Base-by-base conservation (phyloP, 495 filamentous ascomycete species). In the Mytilinidion resinicola region DNA sequence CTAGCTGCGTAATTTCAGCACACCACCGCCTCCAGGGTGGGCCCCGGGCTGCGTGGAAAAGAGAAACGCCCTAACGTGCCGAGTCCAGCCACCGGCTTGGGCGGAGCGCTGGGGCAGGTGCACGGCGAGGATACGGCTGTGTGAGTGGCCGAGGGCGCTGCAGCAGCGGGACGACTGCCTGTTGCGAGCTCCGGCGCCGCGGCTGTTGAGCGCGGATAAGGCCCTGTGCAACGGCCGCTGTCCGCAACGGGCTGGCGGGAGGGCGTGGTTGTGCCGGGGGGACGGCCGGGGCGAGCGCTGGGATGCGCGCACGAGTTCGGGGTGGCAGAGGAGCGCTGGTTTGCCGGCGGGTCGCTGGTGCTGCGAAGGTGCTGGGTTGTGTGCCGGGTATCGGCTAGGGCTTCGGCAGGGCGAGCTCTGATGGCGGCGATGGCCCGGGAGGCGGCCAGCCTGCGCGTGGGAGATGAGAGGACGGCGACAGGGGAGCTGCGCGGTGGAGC, bases 51-150 rank as follows among this genome's bases (percentile, higher is more conserved):
- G 46, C 17, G 46, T 20, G 46, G 1, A 15, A 50, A 34, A 50
- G 42, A 14, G 53, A 62, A 62, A 62, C 60, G 59, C 47, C 55
- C 60, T 58, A 62, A 62, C 14, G 60, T 55, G 43, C 47, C 54
- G 60, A 44, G 15, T 25, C 35, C 55, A 53, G 51, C 59, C 54
- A 52, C 44, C 36, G 19, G 10, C 9, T 34, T 19, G 25, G 15
- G 34, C 34, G 15, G 37, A 25, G 15, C 10, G 12, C 33, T 14
- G 17, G 10, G 34, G 51, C 51, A 2, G 4, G n/a, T 19, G 41
- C 19, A 44, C 41, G 19, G 8, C 41, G 19, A 44, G 2, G 41
- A 44, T 44, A 7, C 8, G 25, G 11, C 10, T 4, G 10, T 53
- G 51, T 53, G 51, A 37, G n/a, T 53, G 34, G 51, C 48, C 30